Evolutionary conservation across 441 rosid species (phyloP), one percentile per base, ranked within the genome.

Genomic region (Arabidopsis lyrata): DNA sequence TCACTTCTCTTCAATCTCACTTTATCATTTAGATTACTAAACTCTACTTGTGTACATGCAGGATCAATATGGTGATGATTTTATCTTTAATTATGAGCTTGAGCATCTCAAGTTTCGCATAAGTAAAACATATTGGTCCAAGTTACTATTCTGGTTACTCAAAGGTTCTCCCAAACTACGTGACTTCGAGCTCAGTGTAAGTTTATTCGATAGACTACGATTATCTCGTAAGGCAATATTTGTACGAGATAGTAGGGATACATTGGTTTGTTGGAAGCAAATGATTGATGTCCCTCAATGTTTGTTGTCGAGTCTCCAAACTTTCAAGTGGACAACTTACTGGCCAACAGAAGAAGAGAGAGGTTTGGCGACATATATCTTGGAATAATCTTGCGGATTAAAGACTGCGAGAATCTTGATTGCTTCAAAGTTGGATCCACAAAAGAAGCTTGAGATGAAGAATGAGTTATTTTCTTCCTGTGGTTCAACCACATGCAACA

Each of bases 61-160:
- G 52, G 31, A 29, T 29, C 24, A 16, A 47, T 16, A 47, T 47
- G 22, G 11, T 47, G 52, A 47, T 8, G 52, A 16, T 47, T 8
- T 16, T 47, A 2, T 47, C 52, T 47, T 47, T 16, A 16, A 47
- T n/a, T n/a, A n/a, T 3, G 1, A 47, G 52, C 52, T 47, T 8
- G 24, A 47, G 9, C 52, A 47, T 16, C 24, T 47, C 24, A 45
- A 45, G 3, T 45, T 45, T 7, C 1, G 20, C 3, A 7, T 45
- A 45, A 0, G 8, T 2, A 15, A 15, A 3, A 3, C 50, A 45
- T 45, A 7, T 16, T 45, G 50, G 50, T 45, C 22, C 5, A 45
- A 45, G 50, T 45, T 45, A 45, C 49, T 45, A 45, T 7, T 45
- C 49, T 45, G 49, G 18, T 45, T 45, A 3, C 50, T 45, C 50